phyloP scores from a whole-genome alignment of 768 basidiomycete genomes.

The Boletus sensibilis region DNA sequence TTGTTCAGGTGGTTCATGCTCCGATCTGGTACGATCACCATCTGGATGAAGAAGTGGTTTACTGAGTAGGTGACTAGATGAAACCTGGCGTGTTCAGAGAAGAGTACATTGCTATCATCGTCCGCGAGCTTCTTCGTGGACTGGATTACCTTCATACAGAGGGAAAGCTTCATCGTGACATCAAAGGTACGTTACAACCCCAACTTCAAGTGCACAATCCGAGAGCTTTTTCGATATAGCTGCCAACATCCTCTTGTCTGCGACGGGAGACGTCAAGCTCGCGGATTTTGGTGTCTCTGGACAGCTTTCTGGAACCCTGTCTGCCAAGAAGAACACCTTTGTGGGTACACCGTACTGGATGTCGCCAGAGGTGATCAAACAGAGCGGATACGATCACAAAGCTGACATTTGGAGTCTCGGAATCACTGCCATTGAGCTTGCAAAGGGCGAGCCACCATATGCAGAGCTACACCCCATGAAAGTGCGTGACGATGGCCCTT shows the following conservation, averaged over 20 bases:
- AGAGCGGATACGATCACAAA: constrained; percentile 98
- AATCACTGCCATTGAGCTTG: constrained; percentile 96
- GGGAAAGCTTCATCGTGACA: constrained; percentile 98
- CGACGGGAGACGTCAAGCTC: constrained; percentile 92
- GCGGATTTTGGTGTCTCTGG: constrained; percentile 99
- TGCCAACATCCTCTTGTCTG: constrained; percentile 90
- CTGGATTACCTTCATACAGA: constrained; percentile 95
- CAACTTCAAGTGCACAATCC: not conserved
- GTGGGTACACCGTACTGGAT: constrained; percentile 99
- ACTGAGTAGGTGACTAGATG: constrained; percentile 58
- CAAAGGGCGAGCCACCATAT: constrained; percentile 97
- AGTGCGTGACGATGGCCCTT: constrained; percentile 42
- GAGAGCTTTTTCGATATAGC: constrained; percentile 44
- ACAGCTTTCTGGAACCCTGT: constrained; percentile 89
- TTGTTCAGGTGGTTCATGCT: constrained; percentile 97
- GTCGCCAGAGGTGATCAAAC: constrained; percentile 99
- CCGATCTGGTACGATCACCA: constrained; percentile 72
- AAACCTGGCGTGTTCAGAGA: constrained; percentile 97
- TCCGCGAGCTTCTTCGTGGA: constrained; percentile 87
- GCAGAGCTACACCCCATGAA: constrained; percentile 99
- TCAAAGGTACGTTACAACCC: constrained; percentile 69
- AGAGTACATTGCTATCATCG: constrained; percentile 98
- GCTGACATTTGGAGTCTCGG: constrained; percentile 99
- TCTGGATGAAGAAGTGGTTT: constrained; percentile 1
- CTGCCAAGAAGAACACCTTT: constrained; percentile 97